Conservation (phyloP, 305 asterid genomes). For the Caryopteris hybrid region DNA sequence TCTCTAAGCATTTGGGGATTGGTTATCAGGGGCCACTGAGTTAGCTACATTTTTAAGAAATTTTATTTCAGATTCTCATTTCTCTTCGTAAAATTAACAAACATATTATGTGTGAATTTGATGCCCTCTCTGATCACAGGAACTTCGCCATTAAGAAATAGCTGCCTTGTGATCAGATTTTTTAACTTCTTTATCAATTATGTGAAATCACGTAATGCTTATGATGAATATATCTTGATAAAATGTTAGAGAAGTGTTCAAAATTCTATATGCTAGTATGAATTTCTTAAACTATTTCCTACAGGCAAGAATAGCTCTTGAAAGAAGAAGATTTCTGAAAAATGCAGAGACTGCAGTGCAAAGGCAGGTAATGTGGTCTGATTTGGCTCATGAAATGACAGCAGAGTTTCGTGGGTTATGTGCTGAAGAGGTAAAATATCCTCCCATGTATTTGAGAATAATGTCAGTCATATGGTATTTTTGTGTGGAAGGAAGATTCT, state of each 20-base stretch:
- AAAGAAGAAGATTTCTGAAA: constrained; percentile 86
- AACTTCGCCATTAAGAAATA: constrained; percentile 2
- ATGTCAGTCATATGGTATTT: not conserved
- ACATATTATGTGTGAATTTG: not conserved
- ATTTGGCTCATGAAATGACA: constrained; percentile 99
- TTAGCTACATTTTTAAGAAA: not conserved
- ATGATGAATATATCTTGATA: constrained; percentile 10
- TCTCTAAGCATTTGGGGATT: not conserved
- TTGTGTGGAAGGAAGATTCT: constrained; percentile 10
- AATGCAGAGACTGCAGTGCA: constrained; percentile 97
- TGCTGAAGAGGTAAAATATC: constrained; percentile 84
- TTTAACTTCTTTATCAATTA: constrained; percentile 1
- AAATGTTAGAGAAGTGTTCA: not conserved
- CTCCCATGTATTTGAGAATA: constrained; percentile 14
- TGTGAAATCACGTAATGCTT: not conserved
- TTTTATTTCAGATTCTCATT: not conserved
- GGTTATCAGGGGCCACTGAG: not conserved
- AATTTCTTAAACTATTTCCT: constrained; percentile 6
- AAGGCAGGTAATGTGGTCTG: constrained; percentile 96
- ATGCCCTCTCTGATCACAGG: not conserved
- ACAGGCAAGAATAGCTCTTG: constrained; percentile 98
- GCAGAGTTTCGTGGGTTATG: constrained; percentile 98
- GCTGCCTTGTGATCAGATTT: not conserved
- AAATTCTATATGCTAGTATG: not conserved
- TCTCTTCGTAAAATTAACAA: not conserved